Base-by-base conservation (phyloP, 2,329 filamentous ascomycete genomes). In the Nannizziopsis arthrosporioides region DNA sequence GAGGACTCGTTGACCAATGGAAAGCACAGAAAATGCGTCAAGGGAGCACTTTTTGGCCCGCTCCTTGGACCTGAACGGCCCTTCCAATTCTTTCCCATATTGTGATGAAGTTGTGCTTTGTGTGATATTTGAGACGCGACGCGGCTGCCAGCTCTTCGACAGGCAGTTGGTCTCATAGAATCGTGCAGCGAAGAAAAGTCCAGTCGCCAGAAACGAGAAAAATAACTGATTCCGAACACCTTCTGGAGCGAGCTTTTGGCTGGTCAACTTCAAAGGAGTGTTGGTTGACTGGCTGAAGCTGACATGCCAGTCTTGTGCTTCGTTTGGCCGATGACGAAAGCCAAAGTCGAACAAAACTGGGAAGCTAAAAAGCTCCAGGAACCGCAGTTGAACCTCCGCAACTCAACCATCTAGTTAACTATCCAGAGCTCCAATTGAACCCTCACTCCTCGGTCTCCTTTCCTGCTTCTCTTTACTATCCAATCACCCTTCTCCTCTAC, bases 1-100 rank as follows among this genome's bases (percentile, higher is more conserved):
- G 81, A 84, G 6, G 64, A 44, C 0, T 69, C 48, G 2, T 77
- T 85, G 42, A 82, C 71, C 5, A 95, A 75, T 1, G 88, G 69
- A 5, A 72, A 56, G 50, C 68, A 71, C 8, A 72, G 62, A 50
- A 72, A 72, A 56, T 72, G 69, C 0, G 69, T 72, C 11, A 66
- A 55, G n/a, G 56, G 60, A 12, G 64, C 61, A 31, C 43, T 55
- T 17, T 45, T 44, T 19, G 37, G 40, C 27, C 12, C 34, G 34
- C 31, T 27, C 2, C 12, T 3, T 7, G 18, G 27, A 10, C 36
- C 30, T 15, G 32, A n/a, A 14, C 17, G 15, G 36, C 22, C 17
- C 17, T 41, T 45, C n/a, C 22, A 35, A 17, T 36, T 44, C 3
- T 35, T 22, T 12, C 42, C 30, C 51, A 51, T 53, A 14, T 7